phyloP scores from a whole-genome alignment of 805 yeast species.

The Candida corydali region DNA sequence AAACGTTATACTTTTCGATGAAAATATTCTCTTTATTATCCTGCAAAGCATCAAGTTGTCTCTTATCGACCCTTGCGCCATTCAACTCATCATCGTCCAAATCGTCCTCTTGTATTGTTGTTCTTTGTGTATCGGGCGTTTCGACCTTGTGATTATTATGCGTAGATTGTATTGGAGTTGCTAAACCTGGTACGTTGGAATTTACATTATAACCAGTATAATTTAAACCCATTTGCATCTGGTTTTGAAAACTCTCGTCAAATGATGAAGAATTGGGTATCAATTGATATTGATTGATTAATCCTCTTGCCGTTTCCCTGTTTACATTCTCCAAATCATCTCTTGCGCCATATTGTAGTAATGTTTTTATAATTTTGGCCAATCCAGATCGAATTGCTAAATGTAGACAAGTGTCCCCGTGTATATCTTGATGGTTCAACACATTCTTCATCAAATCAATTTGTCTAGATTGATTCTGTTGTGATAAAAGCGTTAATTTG shows the following conservation, averaged over 20 bases:
- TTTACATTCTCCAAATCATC: constrained; percentile 43
- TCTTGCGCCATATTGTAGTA: constrained; percentile 82
- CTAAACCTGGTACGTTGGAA: constrained; percentile 11
- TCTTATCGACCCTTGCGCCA: constrained; percentile 28
- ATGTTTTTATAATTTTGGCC: constrained; percentile 67
- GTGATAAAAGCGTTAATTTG: constrained; percentile 52
- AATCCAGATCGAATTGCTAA: constrained; percentile 70
- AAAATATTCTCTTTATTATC: constrained; percentile 46
- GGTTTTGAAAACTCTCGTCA: constrained; percentile 1
- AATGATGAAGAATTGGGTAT: constrained; percentile 9
- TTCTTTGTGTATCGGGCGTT: constrained; percentile 44
- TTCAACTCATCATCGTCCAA: constrained; percentile 26
- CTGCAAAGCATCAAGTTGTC: constrained; percentile 29
- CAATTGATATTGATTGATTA: constrained; percentile 37
- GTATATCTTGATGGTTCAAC: constrained; percentile 70
- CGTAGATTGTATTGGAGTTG: constrained; percentile 26
- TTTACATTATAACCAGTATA: constrained; percentile 5
- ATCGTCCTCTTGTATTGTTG: constrained; percentile 42
- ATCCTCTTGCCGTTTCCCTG: constrained; percentile 42
- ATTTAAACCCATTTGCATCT: constrained; percentile 4
- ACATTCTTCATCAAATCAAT: constrained; percentile 58
- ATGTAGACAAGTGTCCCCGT: constrained; percentile 85
- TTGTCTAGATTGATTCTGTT: constrained; percentile 39
- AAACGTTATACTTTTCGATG: constrained; percentile 28
- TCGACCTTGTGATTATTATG: constrained; percentile 17